A percentile compares a stretch with the other conserved stretches of the same genome.
These are phyloP conservation scores for Podochytrium sp. DNA, from an alignment of 192 early-diverging fungal species.

Conservation along the genomic window DNA sequence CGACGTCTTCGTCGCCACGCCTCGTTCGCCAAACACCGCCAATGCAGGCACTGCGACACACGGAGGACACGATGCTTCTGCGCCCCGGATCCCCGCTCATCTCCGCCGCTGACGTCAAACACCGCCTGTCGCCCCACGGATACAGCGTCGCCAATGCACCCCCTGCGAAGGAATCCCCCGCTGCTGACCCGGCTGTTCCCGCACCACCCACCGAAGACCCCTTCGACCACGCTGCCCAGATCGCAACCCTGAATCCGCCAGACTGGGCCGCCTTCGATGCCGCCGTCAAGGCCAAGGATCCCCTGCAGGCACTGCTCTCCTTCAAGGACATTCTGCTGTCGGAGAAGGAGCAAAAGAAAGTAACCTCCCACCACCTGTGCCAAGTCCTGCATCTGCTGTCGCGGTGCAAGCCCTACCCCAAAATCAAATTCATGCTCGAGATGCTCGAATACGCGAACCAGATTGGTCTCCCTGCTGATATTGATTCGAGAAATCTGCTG, in stretches of 20 bases:
- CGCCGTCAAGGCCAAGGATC: constrained; percentile 25
- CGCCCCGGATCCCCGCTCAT: neutral
- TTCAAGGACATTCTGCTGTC: constrained; percentile 41
- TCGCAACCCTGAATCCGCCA: constrained; percentile 26
- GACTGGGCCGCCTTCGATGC: constrained; percentile 34
- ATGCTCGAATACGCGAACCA: constrained; percentile 27
- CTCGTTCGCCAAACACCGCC: neutral
- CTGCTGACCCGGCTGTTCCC: neutral
- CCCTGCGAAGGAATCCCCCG: neutral
- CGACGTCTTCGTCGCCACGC: neutral
- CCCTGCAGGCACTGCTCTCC: constrained; percentile 30
- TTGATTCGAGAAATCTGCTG: constrained; percentile 32
- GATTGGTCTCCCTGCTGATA: constrained; percentile 16
- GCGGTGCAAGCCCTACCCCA: constrained; percentile 25
- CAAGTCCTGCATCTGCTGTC: constrained; percentile 26
- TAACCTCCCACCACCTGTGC: constrained; percentile 25
- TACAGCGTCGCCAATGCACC: neutral
- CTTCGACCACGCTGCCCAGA: neutral
- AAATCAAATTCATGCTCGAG: constrained; percentile 25
- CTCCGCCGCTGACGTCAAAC: neutral
- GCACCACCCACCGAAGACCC: neutral
- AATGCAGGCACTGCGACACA: neutral
- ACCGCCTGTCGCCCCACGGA: neutral
- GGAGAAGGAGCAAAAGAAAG: constrained; percentile 22
- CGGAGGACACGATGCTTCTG: neutral